These are phyloP conservation scores for Euphorbia lathyris DNA, from an alignment of 345 rosid genomes.

Conservation along the genomic window DNA sequence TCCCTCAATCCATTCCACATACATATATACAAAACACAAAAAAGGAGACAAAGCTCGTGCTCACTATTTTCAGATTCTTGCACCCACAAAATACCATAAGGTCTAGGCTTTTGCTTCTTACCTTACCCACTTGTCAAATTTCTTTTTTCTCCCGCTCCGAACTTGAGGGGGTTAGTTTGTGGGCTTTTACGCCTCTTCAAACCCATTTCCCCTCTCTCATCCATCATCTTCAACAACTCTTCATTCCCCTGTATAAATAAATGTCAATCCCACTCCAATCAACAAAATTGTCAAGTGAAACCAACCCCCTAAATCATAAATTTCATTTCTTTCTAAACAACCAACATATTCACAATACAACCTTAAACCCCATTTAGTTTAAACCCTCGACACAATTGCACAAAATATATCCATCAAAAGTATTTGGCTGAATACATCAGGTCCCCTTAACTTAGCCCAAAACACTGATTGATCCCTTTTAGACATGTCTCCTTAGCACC, in stretches of 20 bases:
- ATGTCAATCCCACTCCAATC: neutral
- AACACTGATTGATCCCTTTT: too few species aligned
- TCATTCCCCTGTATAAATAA: conserved; percentile 31
- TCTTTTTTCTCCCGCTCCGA: neutral
- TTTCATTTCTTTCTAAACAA: neutral
- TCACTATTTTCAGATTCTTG: neutral
- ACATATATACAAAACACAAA: conserved; percentile 32
- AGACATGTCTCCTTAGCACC: too few species aligned
- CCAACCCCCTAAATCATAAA: too few species aligned
- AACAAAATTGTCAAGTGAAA: too few species aligned
- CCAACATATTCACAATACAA: neutral
- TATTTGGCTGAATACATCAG: neutral
- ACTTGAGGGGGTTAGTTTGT: conserved; percentile 18
- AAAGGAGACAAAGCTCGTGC: neutral
- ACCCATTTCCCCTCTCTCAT: conserved; percentile 13
- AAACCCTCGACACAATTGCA: neutral
- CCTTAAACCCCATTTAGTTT: too few species aligned
- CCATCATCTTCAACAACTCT: conserved; percentile 4
- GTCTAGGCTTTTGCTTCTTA: conserved; percentile 8
- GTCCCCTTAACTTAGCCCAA: too few species aligned
- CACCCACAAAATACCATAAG: conserved; percentile 12
- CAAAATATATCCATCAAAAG: neutral
- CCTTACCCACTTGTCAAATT: neutral
- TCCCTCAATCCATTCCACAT: conserved; percentile 2
- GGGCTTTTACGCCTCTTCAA: conserved; percentile 26